Evolutionary conservation across 495 filamentous ascomycete species (phyloP).

Genomic region (Penicillium coffeae): DNA sequence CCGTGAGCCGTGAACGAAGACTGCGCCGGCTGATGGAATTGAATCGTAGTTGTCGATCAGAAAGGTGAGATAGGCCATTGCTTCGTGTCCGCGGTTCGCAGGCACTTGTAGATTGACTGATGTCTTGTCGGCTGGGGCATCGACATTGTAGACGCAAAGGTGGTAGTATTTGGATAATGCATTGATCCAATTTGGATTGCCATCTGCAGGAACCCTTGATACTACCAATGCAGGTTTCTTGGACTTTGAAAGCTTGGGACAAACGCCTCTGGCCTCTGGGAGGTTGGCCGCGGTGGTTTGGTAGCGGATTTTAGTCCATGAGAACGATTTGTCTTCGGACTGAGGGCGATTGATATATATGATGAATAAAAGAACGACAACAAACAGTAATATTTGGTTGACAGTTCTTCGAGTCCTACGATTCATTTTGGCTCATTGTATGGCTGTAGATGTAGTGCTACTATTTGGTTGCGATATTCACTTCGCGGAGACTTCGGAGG

Average conservation of each 20-base stretch:
- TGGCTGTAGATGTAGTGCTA: not conserved
- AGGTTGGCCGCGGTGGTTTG: constrained; percentile 23
- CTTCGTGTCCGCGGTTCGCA: constrained; percentile 64
- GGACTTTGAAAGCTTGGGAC: constrained; percentile 27
- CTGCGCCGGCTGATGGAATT: constrained; percentile 45
- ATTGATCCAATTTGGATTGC: constrained; percentile 35
- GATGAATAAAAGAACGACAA: constrained; percentile 25
- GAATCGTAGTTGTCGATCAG: constrained; percentile 62
- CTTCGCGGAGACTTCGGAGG: not conserved
- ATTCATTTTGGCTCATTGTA: constrained; percentile 13
- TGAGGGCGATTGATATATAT: constrained; percentile 33
- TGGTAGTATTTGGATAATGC: constrained; percentile 31
- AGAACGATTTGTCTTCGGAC: constrained; percentile 21
- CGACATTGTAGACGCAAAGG: constrained; percentile 51
- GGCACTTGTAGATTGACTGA: constrained; percentile 49
- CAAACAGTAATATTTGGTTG: constrained; percentile 29
- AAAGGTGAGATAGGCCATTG: constrained; percentile 64
- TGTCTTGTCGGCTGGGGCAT: constrained; percentile 41
- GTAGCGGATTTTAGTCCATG: constrained; percentile 39
- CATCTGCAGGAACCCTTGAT: constrained; percentile 32
- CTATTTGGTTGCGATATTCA: not conserved
- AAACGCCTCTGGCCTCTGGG: constrained; percentile 28
- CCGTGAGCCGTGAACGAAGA: constrained; percentile 44
- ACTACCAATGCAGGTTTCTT: constrained; percentile 39
- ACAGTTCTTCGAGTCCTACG: constrained; percentile 21